Evolutionary conservation across 2,329 filamentous ascomycete genomes (phyloP).

Genomic region (Periconia macrospinosa): DNA sequence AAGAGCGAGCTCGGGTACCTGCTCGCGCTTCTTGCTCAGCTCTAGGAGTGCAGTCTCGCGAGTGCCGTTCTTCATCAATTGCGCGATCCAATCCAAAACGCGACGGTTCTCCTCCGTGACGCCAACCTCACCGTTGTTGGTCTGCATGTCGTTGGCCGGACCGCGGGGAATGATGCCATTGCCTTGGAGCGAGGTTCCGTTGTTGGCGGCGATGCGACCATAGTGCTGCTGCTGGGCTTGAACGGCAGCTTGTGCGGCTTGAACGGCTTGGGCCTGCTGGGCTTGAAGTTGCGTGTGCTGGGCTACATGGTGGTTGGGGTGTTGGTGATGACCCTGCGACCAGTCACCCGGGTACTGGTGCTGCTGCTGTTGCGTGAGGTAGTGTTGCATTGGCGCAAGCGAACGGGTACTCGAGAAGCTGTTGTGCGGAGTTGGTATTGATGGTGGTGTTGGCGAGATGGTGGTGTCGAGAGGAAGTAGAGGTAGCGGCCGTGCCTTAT

Average conservation of each 20-base stretch:
- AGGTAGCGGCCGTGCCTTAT: background rate
- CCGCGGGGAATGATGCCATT: conserved; percentile 40
- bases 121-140: conserved; percentile 44
- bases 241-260: conserved; percentile 57
- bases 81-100: conserved; percentile 90
- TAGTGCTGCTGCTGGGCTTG: conserved; percentile 62
- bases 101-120: conserved; percentile 89
- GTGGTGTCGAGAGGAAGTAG: background rate
- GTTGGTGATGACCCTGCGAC: conserved; percentile 53
- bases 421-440: conserved; percentile 5
- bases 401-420: conserved; percentile 10
- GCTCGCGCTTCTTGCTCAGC: conserved; percentile 97
- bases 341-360: conserved; percentile 54
- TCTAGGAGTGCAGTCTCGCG: conserved; percentile 91
- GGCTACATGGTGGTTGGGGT: conserved; percentile 43
- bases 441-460: conserved; percentile 6
- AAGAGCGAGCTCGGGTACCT: conserved; percentile 92
- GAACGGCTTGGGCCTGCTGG: conserved; percentile 54
- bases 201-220: conserved; percentile 70
- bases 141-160: conserved; percentile 43
- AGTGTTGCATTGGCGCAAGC: conserved; percentile 56
- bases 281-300: conserved; percentile 45
- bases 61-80: conserved; percentile 83
- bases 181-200: conserved; percentile 53
- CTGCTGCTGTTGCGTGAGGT: conserved; percentile 65